Evolutionary conservation across 345 rosid genomes (phyloP).

Genomic region (Raphanus raphanistrum): DNA sequence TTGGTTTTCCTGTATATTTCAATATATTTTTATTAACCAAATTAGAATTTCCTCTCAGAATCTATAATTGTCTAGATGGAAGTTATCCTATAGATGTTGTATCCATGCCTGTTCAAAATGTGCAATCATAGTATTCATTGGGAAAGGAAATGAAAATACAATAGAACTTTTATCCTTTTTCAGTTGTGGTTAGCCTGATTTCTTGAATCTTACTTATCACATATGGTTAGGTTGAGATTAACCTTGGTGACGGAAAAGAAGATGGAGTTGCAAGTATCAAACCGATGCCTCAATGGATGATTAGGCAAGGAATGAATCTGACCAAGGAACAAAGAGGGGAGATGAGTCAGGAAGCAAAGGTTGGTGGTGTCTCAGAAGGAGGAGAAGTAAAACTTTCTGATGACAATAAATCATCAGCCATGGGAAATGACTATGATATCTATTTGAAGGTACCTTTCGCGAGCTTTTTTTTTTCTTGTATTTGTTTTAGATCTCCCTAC

Average conservation of each 20-base stretch:
- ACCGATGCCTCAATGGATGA: constrained; percentile 97
- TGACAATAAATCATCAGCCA: constrained; percentile 63
- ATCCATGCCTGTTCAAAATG: no score
- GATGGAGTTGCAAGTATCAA: constrained; percentile 54
- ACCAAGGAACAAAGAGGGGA: constrained; percentile 88
- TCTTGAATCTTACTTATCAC: constrained; percentile 7
- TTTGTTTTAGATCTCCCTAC: neutral
- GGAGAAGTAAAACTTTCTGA: constrained; percentile 12
- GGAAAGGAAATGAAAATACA: no score
- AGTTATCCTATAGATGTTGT: no score
- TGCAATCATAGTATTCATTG: no score
- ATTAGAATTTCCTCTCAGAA: no score
- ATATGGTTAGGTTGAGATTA: constrained; percentile 84
- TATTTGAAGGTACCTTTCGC: constrained; percentile 51
- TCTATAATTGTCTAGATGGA: no score
- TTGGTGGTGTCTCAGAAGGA: constrained; percentile 44
- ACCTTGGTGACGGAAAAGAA: constrained; percentile 76
- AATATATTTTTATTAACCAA: no score
- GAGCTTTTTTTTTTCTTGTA: neutral
- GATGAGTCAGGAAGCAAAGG: constrained; percentile 53
- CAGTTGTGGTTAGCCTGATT: constrained; percentile 9
- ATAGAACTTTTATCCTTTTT: neutral
- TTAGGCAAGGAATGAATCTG: constrained; percentile 88
- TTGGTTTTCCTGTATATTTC: no score
- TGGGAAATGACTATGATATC: constrained; percentile 50